Conservation (phyloP, 495 filamentous ascomycete genomes). For the Amniculicola lignicola region DNA sequence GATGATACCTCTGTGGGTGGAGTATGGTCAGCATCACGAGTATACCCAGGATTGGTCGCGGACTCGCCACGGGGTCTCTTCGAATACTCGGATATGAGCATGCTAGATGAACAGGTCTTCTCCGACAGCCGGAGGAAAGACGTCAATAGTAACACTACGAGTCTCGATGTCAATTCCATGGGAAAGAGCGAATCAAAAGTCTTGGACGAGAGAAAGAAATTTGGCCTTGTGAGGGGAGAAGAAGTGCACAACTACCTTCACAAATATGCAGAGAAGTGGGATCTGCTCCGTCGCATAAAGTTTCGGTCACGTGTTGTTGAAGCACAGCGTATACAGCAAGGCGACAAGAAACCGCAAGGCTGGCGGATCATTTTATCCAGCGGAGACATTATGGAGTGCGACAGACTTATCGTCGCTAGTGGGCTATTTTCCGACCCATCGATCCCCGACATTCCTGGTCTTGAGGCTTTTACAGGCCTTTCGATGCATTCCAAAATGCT, state of each 20-base stretch:
- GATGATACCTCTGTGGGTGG: slow-evolving; percentile 16
- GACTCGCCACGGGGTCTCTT: slow-evolving; percentile 10
- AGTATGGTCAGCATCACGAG: slow-evolving; percentile 7
- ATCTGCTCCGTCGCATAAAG: slow-evolving; percentile 3
- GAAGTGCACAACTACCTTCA: slow-evolving; percentile 15
- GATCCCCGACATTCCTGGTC: slow-evolving; percentile 2
- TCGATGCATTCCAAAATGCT: slow-evolving; percentile 15
- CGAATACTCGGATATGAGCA: slow-evolving; percentile 14
- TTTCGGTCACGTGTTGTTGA: slow-evolving; percentile 1
- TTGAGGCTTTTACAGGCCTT: background rate
- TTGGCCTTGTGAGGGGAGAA: slow-evolving; percentile 1
- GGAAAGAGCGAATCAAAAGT: background rate
- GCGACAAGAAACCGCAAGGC: background rate
- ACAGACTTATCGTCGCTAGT: slow-evolving; percentile 13
- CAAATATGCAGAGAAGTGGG: slow-evolving; percentile 12
- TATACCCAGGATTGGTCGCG: slow-evolving; percentile 16
- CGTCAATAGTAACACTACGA: background rate
- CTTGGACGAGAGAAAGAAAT: background rate
- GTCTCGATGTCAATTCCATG: background rate
- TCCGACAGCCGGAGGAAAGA: background rate
- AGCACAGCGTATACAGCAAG: background rate
- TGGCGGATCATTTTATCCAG: background rate
- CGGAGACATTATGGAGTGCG: slow-evolving; percentile 6
- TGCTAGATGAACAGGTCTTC: slow-evolving; percentile 10
- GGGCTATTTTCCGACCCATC: slow-evolving; percentile 12